A percentile compares a stretch with the other conserved stretches of the same genome.
Evolutionary conservation across 1,139 yeast species (phyloP).

Genomic region (Candida gigantensis): DNA sequence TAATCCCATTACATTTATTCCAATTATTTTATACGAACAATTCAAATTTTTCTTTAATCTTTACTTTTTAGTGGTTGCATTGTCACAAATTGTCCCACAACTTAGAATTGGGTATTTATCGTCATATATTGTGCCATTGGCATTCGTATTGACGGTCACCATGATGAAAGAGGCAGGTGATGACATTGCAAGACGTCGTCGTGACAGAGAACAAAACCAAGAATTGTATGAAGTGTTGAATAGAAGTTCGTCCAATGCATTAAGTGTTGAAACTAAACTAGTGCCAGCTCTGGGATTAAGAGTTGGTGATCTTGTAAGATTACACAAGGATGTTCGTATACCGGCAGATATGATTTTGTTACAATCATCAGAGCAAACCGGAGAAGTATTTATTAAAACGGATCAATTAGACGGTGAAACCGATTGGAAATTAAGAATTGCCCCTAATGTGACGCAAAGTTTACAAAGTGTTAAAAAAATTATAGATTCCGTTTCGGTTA

Average conservation of each 20-base stretch:
- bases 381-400: constrained; percentile 92
- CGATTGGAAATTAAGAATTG: constrained; percentile 92
- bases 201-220: constrained; percentile 87
- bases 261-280: constrained; percentile 31
- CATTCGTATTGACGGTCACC: constrained; percentile 87
- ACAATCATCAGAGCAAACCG: constrained; percentile 78
- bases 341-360: constrained; percentile 92
- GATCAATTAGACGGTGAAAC: constrained; percentile 99
- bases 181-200: constrained; percentile 83
- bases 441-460: constrained; percentile 70
- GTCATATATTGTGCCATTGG: constrained; percentile 90
- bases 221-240: constrained; percentile 76
- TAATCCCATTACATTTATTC: constrained; percentile 83
- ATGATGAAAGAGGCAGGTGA: constrained; percentile 96
- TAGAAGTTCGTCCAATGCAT: constrained; percentile 20
- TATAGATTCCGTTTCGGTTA: constrained; percentile 48
- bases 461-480: constrained; percentile 40
- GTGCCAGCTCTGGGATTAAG: constrained; percentile 66
- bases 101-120: constrained; percentile 91
- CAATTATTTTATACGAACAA: constrained; percentile 88
- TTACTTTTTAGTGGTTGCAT: constrained; percentile 87
- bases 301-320: constrained; percentile 84
- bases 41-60: constrained; percentile 95
- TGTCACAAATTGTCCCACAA: constrained; percentile 91
- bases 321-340: constrained; percentile 80